Conservation (phyloP, 371 early-diverging fungal species). For the Encephalitozoon intestinalis region DNA sequence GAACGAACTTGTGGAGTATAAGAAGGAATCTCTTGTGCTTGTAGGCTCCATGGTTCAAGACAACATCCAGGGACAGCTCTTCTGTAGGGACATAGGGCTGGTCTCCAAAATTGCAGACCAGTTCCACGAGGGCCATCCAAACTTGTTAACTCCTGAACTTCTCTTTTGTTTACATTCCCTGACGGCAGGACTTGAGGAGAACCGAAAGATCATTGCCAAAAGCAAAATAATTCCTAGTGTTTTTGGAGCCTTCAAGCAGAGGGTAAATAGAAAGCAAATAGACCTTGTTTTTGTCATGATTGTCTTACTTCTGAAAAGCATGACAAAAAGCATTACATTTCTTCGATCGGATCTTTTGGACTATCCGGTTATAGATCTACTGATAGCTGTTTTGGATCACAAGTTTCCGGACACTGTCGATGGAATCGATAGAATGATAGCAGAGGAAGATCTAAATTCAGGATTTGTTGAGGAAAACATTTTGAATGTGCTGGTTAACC, state of each 20-base stretch:
- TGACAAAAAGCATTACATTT: slow-evolving; percentile 12
- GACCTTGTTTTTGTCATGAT: not conserved
- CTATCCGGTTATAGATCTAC: slow-evolving; percentile 18
- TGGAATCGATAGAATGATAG: not conserved
- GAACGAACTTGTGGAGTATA: not conserved
- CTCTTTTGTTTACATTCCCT: slow-evolving; percentile 4
- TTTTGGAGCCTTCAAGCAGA: not conserved
- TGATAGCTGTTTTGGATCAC: not conserved
- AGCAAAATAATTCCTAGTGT: slow-evolving; percentile 5
- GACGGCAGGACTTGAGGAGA: slow-evolving; percentile 10
- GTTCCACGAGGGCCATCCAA: slow-evolving; percentile 46
- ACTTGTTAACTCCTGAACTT: slow-evolving; percentile 48
- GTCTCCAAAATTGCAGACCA: not conserved
- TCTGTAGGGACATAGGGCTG: not conserved
- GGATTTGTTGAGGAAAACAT: not conserved
- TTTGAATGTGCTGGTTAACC: slow-evolving; percentile 3
- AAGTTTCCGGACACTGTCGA: not conserved
- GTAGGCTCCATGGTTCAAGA: not conserved
- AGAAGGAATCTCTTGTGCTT: not conserved
- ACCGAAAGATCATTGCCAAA: slow-evolving; percentile 3
- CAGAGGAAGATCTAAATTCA: not conserved
- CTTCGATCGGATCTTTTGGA: slow-evolving; percentile 10
- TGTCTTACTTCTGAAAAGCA: not conserved
- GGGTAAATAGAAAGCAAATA: not conserved
- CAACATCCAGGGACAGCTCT: not conserved